phyloP scores from a whole-genome alignment of 768 basidiomycete species.

The Chlorophyllum brunneum region DNA sequence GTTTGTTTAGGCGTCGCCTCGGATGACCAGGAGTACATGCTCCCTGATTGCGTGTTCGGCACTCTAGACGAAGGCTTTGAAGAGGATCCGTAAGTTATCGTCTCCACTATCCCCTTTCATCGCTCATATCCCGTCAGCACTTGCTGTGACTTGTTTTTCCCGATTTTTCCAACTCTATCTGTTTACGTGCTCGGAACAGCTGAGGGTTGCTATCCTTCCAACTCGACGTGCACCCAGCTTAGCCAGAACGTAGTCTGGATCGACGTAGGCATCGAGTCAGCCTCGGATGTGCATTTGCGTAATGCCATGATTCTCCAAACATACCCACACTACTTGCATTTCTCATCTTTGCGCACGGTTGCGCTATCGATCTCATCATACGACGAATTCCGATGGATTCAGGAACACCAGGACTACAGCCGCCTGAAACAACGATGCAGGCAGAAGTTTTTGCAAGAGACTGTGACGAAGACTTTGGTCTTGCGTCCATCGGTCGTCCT shows the following conservation, averaged over 20 bases:
- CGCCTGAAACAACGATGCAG: constrained; percentile 53
- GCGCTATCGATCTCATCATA: constrained; percentile 51
- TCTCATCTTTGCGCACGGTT: constrained; percentile 49
- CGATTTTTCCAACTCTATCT: constrained; percentile 49
- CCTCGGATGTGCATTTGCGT: constrained; percentile 55
- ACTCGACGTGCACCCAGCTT: constrained; percentile 15
- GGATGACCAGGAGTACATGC: constrained; percentile 53
- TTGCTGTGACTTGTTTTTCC: constrained; percentile 50
- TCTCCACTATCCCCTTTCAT: neutral
- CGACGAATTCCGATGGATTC: constrained; percentile 54
- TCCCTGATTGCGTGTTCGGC: constrained; percentile 51
- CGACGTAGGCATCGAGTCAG: constrained; percentile 47
- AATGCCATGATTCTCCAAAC: constrained; percentile 56
- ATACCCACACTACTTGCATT: constrained; percentile 46
- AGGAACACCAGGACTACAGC: constrained; percentile 52
- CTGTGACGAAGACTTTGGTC: constrained; percentile 51
- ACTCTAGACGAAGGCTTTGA: constrained; percentile 47
- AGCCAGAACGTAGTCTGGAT: constrained; percentile 29
- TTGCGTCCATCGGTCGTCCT: constrained; percentile 46
- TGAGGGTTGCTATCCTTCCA: constrained; percentile 14
- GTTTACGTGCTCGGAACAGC: constrained; percentile 46
- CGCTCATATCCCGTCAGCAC: constrained; percentile 26
- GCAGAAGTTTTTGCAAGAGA: constrained; percentile 51
- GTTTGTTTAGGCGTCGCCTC: constrained; percentile 50
- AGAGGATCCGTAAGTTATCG: constrained; percentile 36